Conservation (phyloP, 176 grass and related monocot species). For the Oryza brachyantha region DNA sequence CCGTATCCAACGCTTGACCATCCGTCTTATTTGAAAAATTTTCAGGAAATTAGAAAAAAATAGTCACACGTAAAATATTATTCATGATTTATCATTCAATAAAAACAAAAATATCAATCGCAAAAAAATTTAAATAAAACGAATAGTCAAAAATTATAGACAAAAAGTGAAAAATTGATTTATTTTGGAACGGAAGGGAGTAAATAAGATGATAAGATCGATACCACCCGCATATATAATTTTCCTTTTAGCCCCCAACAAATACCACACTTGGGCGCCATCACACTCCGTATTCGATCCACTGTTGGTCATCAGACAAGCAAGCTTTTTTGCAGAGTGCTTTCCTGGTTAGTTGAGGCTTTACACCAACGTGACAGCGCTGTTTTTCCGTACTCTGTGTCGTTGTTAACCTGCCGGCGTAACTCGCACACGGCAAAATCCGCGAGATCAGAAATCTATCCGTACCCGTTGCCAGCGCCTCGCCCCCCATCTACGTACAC, state of each 20-base stretch:
- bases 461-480: neutral
- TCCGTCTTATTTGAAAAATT: too few relatives aligned
- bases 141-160: too few relatives aligned
- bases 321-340: neutral
- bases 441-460: neutral
- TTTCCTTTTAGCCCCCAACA: neutral
- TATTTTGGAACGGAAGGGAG: too few relatives aligned
- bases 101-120: too few relatives aligned
- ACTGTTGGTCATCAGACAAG: neutral
- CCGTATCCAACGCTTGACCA: too few relatives aligned
- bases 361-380: constrained; percentile 34
- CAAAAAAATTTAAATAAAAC: too few relatives aligned
- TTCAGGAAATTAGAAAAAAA: too few relatives aligned
- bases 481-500: neutral
- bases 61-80: too few relatives aligned
- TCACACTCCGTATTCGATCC: too few relatives aligned
- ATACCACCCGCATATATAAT: neutral
- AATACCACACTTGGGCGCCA: neutral
- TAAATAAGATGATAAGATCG: neutral
- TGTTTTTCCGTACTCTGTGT: neutral
- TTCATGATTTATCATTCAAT: too few relatives aligned
- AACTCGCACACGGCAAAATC: neutral
- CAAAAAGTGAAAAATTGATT: too few relatives aligned
- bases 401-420: neutral
- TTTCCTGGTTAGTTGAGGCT: constrained; percentile 6